These are phyloP conservation scores for Fusarium hainanense DNA, from an alignment of 2,329 filamentous ascomycete genomes.

Conservation along the genomic window DNA sequence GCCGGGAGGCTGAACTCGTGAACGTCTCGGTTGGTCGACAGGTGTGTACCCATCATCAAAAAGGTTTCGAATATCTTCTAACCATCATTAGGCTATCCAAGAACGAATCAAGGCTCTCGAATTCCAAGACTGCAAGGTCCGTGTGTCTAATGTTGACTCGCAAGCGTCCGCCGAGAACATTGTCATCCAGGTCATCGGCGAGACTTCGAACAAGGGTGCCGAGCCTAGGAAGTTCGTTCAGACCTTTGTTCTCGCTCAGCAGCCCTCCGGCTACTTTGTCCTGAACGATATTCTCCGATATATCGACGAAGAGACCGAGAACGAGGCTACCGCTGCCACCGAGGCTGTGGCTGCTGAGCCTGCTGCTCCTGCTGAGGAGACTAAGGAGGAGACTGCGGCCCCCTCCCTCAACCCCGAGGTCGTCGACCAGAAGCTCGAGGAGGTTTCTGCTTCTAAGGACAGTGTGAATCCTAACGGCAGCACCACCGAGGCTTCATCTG, in stretches of 20 bases:
- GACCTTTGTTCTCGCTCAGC: conserved; percentile 95
- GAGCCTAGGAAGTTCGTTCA: conserved; percentile 97
- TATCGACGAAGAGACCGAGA: conserved; percentile 85
- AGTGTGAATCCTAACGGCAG: conserved; percentile 49
- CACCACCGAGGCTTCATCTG: conserved; percentile 50
- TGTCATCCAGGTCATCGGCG: conserved; percentile 96
- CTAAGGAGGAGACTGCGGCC: conserved; percentile 44
- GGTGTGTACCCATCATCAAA: conserved; percentile 59
- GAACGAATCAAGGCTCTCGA: conserved; percentile 93
- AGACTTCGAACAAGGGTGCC: conserved; percentile 92
- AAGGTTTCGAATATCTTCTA: conserved; percentile 11
- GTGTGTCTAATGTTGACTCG: conserved; percentile 96
- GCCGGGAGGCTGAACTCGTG: conserved; percentile 88
- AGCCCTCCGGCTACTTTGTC: conserved; percentile 97
- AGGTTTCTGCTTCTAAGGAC: conserved; percentile 59
- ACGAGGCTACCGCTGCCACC: conserved; percentile 61
- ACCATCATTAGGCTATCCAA: conserved; percentile 78
- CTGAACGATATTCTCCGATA: conserved; percentile 98
- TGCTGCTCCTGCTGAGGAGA: conserved; percentile 48
- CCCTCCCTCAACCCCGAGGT: conserved; percentile 59
- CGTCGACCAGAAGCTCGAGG: conserved; percentile 82
- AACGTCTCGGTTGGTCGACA: conserved; percentile 87
- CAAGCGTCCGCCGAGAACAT: conserved; percentile 94
- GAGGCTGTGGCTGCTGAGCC: conserved; percentile 53
- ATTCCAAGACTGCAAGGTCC: conserved; percentile 98